A percentile compares a stretch with the other conserved stretches of the same genome.
phyloP scores from a whole-genome alignment of 2,329 filamentous ascomycete genomes.

The Calonectria pseudoreteaudii region DNA sequence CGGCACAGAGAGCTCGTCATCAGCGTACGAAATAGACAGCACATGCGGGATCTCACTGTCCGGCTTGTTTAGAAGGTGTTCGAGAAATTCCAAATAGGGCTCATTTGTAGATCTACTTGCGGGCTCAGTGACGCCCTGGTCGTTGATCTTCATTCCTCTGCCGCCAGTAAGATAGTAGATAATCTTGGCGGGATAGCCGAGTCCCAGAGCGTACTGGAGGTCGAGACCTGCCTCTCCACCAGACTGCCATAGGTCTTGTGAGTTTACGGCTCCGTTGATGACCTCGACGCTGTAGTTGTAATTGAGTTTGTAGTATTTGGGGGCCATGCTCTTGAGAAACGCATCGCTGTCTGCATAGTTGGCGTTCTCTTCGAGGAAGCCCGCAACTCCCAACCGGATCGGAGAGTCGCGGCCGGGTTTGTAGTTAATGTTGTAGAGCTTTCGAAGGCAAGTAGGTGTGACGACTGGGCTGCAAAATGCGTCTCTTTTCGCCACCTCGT shows the following conservation, averaged over 20 bases:
- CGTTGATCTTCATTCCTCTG: constrained; percentile 54
- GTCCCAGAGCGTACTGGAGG: constrained; percentile 60
- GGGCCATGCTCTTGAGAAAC: constrained; percentile 53
- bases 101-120: constrained; percentile 59
- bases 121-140: constrained; percentile 49
- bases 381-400: constrained; percentile 59
- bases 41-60: constrained; percentile 64
- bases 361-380: constrained; percentile 62
- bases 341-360: constrained; percentile 55
- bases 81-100: constrained; percentile 67
- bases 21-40: constrained; percentile 68
- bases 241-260: constrained; percentile 50
- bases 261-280: constrained; percentile 59
- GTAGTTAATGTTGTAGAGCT: constrained; percentile 60
- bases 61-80: constrained; percentile 59
- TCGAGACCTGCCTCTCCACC: constrained; percentile 62
- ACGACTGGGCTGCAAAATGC: constrained; percentile 48
- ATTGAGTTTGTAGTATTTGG: constrained; percentile 44
- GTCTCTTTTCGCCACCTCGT: constrained; percentile 34
- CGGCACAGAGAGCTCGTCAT: constrained; percentile 68
- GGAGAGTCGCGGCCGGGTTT: constrained; percentile 45
- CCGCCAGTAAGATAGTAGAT: constrained; percentile 60
- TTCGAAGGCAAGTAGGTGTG: constrained; percentile 55
- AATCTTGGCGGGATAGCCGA: constrained; percentile 58
- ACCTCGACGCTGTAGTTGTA: constrained; percentile 56